Percentiles rank a stretch among this genome's conserved stretches.
phyloP scores from a whole-genome alignment of 2,329 filamentous ascomycete genomes.

The Fusarium sp. region DNA sequence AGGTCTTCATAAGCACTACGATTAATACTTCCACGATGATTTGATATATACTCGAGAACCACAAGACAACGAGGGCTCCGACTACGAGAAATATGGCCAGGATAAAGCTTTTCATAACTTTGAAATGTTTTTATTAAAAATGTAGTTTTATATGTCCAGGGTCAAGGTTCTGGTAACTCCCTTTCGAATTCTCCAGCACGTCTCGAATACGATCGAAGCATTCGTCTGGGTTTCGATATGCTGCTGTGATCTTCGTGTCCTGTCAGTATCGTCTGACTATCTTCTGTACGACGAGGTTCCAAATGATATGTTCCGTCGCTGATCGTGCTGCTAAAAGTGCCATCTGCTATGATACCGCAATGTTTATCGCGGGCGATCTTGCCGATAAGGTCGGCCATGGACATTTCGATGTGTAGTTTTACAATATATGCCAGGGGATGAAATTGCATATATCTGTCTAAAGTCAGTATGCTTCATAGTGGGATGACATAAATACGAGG shows the following conservation, averaged over 20 bases:
- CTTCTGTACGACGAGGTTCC: neutral
- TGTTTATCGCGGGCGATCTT: constrained; percentile 48
- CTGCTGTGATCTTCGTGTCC: neutral
- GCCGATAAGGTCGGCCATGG: constrained; percentile 63
- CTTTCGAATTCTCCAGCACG: constrained; percentile 23
- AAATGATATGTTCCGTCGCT: constrained; percentile 26
- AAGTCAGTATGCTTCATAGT: neutral
- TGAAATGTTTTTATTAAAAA: neutral
- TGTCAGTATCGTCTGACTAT: constrained; percentile 9
- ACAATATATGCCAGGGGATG: constrained; percentile 65
- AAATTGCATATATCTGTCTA: constrained; percentile 57
- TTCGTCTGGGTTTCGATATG: constrained; percentile 25
- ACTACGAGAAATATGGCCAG: neutral
- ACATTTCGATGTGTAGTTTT: constrained; percentile 66
- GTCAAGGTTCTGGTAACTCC: constrained; percentile 18
- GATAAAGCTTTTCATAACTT: neutral
- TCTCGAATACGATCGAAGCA: constrained; percentile 20
- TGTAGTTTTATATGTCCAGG: neutral
- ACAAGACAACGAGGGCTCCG: neutral
- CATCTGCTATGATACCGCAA: constrained; percentile 30
- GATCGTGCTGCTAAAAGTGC: constrained; percentile 30
- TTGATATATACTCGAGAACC: neutral
- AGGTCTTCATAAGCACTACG: neutral
- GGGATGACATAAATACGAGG: neutral
- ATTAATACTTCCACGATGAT: neutral